Base-by-base conservation (phyloP, 148 eudicot genomes). In the Hydrangea macrophylla region DNA sequence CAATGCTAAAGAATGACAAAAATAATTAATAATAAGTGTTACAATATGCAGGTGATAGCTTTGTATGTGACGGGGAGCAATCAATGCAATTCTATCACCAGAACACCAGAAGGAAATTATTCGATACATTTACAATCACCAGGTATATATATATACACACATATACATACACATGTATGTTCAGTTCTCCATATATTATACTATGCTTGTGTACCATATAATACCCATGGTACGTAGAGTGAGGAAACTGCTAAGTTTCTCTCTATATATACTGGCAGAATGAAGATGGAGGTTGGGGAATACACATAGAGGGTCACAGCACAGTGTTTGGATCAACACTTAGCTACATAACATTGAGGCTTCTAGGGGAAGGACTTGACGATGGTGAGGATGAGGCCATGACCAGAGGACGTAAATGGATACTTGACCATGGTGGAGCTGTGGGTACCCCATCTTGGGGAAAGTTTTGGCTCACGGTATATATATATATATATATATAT, bases 261-360 rank as follows among this genome's bases (percentile, higher is more conserved):
- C n/a, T n/a, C n/a, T n/a, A n/a, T n/a, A 2, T 26, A 2, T 15
- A 22, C 15, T 8, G 40, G 55, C 65, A 86, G 91, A 86, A 86
- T 69, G 75, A 71, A 60, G 91, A 86, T 69, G 91, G 91, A 53
- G 91, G 91, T 25, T 86, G 91, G 91, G 91, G 88, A 71, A 69
- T 86, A 24, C 91, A 86, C 72, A 76, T 84, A 33, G 86, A 84
- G 65, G 86, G 91, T 0, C 70, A 76, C 35, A 86, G 88, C 78
- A 77, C 81, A 64, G 61, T 86, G 70, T 84, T 86, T 72, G 83
- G 91, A 20, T 69, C 88, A 18, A 30, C 65, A 17, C 62, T 86
- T 0, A 81, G 72, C 78, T 86, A 86, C 70, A 70, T 81, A 35
- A 75, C 81, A 44, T 53, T 86, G 67, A 69, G 91, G 76, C 63